phyloP scores from a whole-genome alignment of 2,329 filamentous ascomycete species.

The Nannizziopsis barbatae region DNA sequence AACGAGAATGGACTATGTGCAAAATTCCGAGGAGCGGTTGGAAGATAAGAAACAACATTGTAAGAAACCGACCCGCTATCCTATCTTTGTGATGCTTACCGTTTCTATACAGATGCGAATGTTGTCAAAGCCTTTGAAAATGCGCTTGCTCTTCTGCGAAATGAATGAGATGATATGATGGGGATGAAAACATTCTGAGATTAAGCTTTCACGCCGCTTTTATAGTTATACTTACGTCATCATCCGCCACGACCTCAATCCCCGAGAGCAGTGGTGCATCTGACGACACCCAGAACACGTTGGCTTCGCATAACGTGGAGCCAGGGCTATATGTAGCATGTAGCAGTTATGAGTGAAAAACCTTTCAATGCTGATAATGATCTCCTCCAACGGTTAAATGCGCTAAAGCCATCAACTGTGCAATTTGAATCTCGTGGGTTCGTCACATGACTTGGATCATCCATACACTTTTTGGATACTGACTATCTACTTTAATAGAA shows the following conservation, averaged over 20 bases:
- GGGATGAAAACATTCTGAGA: not conserved
- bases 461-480: slow-evolving; percentile 10
- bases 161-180: slow-evolving; percentile 19
- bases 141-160: slow-evolving; percentile 35
- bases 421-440: slow-evolving; percentile 24
- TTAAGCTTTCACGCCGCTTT: not conserved
- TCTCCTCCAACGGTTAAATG: slow-evolving; percentile 26
- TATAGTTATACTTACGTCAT: slow-evolving; percentile 10
- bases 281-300: not conserved
- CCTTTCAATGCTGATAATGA: slow-evolving; percentile 20
- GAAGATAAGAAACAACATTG: slow-evolving; percentile 69
- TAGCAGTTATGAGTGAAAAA: slow-evolving; percentile 15
- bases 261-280: slow-evolving; percentile 1
- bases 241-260: no score
- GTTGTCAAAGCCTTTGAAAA: slow-evolving; percentile 40
- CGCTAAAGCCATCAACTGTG: slow-evolving; percentile 25
- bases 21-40: slow-evolving; percentile 59
- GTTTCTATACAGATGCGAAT: slow-evolving; percentile 27
- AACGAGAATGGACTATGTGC: slow-evolving; percentile 66
- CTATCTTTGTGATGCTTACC: slow-evolving; percentile 3
- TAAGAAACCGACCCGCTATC: slow-evolving; percentile 38
- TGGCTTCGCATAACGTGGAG: no score
- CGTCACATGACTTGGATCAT: not conserved
- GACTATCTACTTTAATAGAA: slow-evolving; percentile 6
- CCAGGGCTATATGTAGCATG: not conserved